These are phyloP conservation scores for Aspergillus tanneri DNA, from an alignment of 2,329 filamentous ascomycete genomes.

Conservation along the genomic window DNA sequence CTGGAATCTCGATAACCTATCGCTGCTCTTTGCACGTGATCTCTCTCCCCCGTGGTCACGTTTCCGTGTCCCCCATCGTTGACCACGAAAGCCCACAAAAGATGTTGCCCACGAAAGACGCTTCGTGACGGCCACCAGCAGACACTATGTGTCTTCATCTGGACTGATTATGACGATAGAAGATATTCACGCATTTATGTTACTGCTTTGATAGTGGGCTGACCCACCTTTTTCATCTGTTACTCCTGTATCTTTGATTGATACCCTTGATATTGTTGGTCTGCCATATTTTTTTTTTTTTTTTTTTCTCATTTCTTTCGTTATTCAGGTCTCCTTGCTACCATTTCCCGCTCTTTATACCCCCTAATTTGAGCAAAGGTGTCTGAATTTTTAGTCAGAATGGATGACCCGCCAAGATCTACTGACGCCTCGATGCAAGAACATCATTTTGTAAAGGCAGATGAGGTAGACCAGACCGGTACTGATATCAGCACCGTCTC, in stretches of 20 bases:
- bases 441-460: slow-evolving; percentile 48
- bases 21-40: slow-evolving; percentile 18
- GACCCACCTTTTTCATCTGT: background rate
- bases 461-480: slow-evolving; percentile 51
- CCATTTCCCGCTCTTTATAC: background rate
- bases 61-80: slow-evolving; percentile 8
- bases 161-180: slow-evolving; percentile 13
- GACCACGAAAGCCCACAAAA: no score
- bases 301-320: background rate
- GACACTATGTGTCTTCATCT: slow-evolving; percentile 13
- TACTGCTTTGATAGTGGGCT: background rate
- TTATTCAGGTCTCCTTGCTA: background rate
- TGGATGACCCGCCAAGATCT: slow-evolving; percentile 29
- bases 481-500: slow-evolving; percentile 48
- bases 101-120: slow-evolving; percentile 9
- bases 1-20: background rate
- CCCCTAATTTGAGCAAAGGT: background rate
- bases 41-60: slow-evolving; percentile 7
- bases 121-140: slow-evolving; percentile 7
- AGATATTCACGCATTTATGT: background rate
- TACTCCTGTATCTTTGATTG: background rate
- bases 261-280: background rate
- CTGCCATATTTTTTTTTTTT: background rate
- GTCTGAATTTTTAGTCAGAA: no score
- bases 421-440: slow-evolving; percentile 28